Base-by-base conservation (phyloP, 441 rosid genomes). In the Adansonia grandidieri region DNA sequence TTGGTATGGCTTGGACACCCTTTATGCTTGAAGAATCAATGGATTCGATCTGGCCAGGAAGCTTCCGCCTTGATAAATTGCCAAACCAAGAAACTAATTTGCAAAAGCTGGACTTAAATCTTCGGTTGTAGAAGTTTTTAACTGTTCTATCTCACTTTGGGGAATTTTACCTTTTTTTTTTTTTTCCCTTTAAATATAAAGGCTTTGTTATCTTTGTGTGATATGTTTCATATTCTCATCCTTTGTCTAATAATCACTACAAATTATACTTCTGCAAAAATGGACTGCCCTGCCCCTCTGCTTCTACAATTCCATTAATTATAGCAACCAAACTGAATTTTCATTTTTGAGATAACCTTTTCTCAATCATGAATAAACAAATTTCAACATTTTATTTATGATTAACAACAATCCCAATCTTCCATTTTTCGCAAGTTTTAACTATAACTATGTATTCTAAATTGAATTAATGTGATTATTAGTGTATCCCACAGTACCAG, bases 41-140 rank as follows among this genome's bases (percentile, higher is more conserved):
- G 74, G 81, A 81, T 75, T 57, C 64, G 58, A 66, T 73, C 24
- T 87, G 88, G 90, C 90, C 88, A 0, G 90, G 88, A 73, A 87
- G 90, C 76, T 85, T 82, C 65, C 84, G 84, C 0, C 28, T 84
- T 5, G 85, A 82, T n/a, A 37, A 73, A 28, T 71, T 54, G n/a
- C 69, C 77, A 28, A 79, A 79, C 9, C 82, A 73, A 58, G 13
- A 71, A 53, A 32, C 64, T 3, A 60, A 84, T 48, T 58, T 78
- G 65, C 78, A 74, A 17, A 82, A 81, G 48, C 77, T 86, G 24
- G 88, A 87, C 75, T 81, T 87, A 65, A 78, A 85, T 81, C 90
- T 87, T 58, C 78, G 80, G 60, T 73, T 86, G 67, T 86, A 77
- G 62, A 80, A 60, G 24, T 61, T 40, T 50, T 9, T 9, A 66